These are phyloP conservation scores for Poa annua DNA, from an alignment of 176 grass and related monocot species.

Conservation along the genomic window DNA sequence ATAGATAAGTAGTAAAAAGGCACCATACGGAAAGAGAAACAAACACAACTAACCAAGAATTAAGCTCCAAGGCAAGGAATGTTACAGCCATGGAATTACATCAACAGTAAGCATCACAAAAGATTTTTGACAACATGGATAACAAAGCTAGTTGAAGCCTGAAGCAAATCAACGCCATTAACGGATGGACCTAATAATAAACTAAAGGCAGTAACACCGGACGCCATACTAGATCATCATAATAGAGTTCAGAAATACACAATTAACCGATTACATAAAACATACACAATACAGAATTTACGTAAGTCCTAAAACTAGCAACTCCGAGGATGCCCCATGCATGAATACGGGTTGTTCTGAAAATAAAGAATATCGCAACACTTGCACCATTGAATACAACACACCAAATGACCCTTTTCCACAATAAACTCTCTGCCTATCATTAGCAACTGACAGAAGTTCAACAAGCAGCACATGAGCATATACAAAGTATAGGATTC, in stretches of 20 bases:
- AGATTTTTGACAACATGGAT: not conserved
- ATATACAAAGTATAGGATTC: not conserved
- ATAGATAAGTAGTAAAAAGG: slow-evolving; percentile 18
- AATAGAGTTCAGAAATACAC: not conserved
- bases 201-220: not conserved
- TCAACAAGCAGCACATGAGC: not conserved
- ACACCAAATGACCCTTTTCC: slow-evolving; percentile 14
- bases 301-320: not conserved
- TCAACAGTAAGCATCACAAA: slow-evolving; percentile 6
- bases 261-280: slow-evolving; percentile 34
- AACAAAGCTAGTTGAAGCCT: slow-evolving; percentile 1
- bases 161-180: slow-evolving; percentile 5
- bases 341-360: not conserved
- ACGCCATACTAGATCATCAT: not conserved
- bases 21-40: slow-evolving; percentile 5
- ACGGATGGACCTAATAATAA: not conserved
- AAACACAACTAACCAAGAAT: slow-evolving; percentile 28
- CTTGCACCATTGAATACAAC: not conserved
- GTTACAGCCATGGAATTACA: not conserved
- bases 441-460: not conserved
- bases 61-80: not conserved
- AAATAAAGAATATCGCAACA: not conserved
- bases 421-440: not conserved
- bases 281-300: not conserved
- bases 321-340: slow-evolving; percentile 1